These are phyloP conservation scores for Ilex asprella DNA, from an alignment of 257 asterid genomes.

Conservation along the genomic window DNA sequence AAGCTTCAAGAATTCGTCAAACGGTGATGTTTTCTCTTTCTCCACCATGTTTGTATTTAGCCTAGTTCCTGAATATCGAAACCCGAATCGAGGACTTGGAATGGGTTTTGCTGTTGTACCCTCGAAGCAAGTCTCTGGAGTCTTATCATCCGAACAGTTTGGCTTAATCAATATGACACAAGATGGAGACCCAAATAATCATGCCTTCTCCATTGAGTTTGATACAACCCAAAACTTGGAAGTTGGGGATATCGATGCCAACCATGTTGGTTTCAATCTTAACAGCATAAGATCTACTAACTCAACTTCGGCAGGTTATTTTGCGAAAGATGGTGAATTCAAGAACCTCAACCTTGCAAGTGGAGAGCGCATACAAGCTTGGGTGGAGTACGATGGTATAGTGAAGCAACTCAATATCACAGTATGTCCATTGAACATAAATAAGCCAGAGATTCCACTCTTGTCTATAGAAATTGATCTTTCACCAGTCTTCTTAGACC, in stretches of 20 bases:
- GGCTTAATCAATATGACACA: conserved; percentile 14
- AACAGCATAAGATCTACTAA: conserved; percentile 1
- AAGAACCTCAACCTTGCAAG: too few species aligned
- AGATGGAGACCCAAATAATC: conserved; percentile 11
- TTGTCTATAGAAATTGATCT: conserved; percentile 7
- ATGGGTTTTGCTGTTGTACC: conserved; percentile 14
- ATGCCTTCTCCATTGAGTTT: conserved; percentile 21
- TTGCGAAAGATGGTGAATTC: too few species aligned
- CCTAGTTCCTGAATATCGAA: conserved; percentile 5
- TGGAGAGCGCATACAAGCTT: too few species aligned
- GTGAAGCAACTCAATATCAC: conserved; percentile 12
- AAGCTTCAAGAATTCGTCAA: conserved; percentile 7
- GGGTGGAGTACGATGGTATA: conserved; percentile 1
- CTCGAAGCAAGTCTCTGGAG: conserved; percentile 11
- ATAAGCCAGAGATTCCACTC: conserved; percentile 15
- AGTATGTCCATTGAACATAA: conserved; percentile 4
- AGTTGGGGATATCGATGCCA: conserved; percentile 14
- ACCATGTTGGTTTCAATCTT: conserved; percentile 24
- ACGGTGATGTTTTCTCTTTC: conserved; percentile 14
- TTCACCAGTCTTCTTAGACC: background rate
- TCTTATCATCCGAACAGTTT: background rate
- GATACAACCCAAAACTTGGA: conserved; percentile 9
- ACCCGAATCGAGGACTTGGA: conserved; percentile 10
- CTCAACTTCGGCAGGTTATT: too few species aligned
- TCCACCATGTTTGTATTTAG: conserved; percentile 22